phyloP scores from a whole-genome alignment of 805 yeast genomes.

The Ogataea neopini region DNA sequence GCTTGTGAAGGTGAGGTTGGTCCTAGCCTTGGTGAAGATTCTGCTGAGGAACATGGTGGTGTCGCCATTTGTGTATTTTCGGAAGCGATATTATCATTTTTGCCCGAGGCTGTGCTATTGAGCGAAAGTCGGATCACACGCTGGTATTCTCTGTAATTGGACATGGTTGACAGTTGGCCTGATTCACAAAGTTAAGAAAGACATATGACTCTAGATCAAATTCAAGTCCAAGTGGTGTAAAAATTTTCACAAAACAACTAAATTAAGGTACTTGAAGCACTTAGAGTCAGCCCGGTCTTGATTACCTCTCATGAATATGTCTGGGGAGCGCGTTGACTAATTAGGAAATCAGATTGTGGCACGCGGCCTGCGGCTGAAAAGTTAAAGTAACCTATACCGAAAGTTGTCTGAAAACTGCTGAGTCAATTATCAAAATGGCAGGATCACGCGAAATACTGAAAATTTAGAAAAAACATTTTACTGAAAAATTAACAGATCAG shows the following conservation, averaged over 20 bases:
- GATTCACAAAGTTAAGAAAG: too few species aligned
- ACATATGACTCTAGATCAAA: too few species aligned
- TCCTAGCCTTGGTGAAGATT: slow-evolving; percentile 22
- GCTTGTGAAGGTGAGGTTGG: slow-evolving; percentile 9
- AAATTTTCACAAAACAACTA: not conserved
- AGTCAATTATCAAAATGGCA: not conserved
- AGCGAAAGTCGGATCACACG: slow-evolving; percentile 29
- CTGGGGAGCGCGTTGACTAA: slow-evolving; percentile 20
- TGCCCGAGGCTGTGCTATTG: slow-evolving; percentile 1
- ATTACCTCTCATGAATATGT: slow-evolving; percentile 3
- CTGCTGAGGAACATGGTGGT: slow-evolving; percentile 25
- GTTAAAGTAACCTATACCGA: slow-evolving; percentile 4
- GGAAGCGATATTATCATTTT: not conserved
- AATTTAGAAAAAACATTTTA: not conserved
- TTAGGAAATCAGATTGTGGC: slow-evolving; percentile 12
- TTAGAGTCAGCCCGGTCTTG: slow-evolving; percentile 6
- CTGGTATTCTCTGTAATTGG: slow-evolving; percentile 37
- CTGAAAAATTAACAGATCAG: not conserved
- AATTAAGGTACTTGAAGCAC: not conserved
- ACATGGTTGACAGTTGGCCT: too few species aligned
- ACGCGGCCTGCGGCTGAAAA: not conserved
- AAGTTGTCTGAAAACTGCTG: not conserved
- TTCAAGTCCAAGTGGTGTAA: not conserved
- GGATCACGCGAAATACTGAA: not conserved
- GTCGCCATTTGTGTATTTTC: slow-evolving; percentile 14